Base-by-base conservation (phyloP, 1,284 basidiomycete genomes). In the Leccinum solheimii region DNA sequence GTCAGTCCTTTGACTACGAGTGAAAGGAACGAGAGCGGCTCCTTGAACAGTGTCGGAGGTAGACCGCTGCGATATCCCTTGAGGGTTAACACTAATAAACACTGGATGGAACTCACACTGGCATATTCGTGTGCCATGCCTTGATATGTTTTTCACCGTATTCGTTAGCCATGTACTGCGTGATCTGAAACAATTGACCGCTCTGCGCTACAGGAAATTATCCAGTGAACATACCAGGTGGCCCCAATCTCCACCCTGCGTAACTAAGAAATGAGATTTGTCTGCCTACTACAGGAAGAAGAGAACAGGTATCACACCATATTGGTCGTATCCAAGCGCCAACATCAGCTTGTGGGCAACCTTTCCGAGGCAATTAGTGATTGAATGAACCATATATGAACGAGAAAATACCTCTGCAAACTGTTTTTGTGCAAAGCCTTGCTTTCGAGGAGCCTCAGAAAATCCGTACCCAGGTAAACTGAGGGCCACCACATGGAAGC, bases 171-270 rank as follows among this genome's bases (percentile, higher is more conserved):
- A 82, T 80, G 79, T 78, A n/a, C 16, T 59, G 23, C 55, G 19
- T 19, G 16, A 36, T 14, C 5, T 50, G n/a, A 10, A 21, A 45
- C 16, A n/a, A 16, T 13, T 8, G 11, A 49, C 27, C 2, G 23
- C 23, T 26, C 3, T 26, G 23, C 4, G 10, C 14, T 3, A 23
- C 6, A 14, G 21, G 4, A 55, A 5, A 14, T 16, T n/a, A 2
- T 23, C 3, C 2, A 16, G 26, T 7, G 38, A 11, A 68, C 77
- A 26, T 64, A 81, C 81, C 2, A 73, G 27, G 55, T 59, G 68
- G 27, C 83, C 83, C 81, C 81, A 83, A 61, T 85, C 83, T 3
- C 83, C 83, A 19, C 81, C 83, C 69, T 85, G 79, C 0, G 78
- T 79, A 4, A 81, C 82, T 84, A 58, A 7, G 58, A 50, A 14